Conservation (phyloP, 768 basidiomycete species). For the Cystobasidiopsis lactophilus region DNA sequence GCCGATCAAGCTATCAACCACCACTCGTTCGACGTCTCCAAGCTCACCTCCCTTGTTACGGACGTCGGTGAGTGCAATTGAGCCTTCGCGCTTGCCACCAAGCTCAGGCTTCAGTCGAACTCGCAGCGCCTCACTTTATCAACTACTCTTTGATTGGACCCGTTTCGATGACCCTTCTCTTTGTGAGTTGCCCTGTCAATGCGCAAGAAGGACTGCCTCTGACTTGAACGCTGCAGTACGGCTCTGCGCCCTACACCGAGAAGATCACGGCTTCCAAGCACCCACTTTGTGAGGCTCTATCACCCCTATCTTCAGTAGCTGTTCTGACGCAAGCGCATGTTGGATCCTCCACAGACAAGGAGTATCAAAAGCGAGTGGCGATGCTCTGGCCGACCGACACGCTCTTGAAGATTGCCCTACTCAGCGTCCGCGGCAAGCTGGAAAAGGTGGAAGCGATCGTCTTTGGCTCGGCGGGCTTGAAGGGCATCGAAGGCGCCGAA, state of each 20-base stretch:
- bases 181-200: slow-evolving; percentile 1
- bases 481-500: no score
- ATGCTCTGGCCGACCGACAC: slow-evolving; percentile 9
- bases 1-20: not conserved
- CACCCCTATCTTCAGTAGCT: no score
- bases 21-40: not conserved
- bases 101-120: not conserved
- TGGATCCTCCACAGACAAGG: not conserved
- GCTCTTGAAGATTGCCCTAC: slow-evolving; percentile 3
- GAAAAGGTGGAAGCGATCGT: no score
- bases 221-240: slow-evolving; percentile 1
- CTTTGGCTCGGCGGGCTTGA: no score
- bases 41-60: not conserved
- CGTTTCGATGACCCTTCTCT: slow-evolving; percentile 4
- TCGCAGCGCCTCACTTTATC: slow-evolving; percentile 2
- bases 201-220: no score
- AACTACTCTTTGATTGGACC: slow-evolving; percentile 5
- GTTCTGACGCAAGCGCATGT: no score
- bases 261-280: slow-evolving; percentile 8
- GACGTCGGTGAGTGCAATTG: not conserved
- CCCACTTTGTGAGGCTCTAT: not conserved
- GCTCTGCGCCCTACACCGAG: slow-evolving; percentile 4
- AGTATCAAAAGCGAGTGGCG: slow-evolving; percentile 9
- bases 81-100: not conserved
- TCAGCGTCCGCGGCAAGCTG: slow-evolving; percentile 3